These are phyloP conservation scores for Hanseniaspora jakobsenii DNA, from an alignment of 805 yeast species.

Conservation along the genomic window DNA sequence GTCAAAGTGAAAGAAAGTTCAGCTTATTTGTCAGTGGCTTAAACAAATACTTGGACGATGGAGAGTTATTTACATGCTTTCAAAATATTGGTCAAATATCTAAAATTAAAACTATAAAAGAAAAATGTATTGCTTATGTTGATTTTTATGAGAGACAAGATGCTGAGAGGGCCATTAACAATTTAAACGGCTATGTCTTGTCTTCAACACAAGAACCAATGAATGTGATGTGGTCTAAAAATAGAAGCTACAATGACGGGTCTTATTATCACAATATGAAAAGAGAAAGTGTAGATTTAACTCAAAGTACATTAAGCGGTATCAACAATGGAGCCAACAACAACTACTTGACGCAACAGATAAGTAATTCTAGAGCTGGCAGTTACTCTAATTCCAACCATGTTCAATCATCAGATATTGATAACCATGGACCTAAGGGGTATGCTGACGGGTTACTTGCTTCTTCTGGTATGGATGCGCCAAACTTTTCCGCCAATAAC, in stretches of 20 bases:
- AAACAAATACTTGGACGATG: conserved; percentile 51
- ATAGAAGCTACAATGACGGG: neutral
- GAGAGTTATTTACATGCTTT: conserved; percentile 47
- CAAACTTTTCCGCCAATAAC: too few species aligned
- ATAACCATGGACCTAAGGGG: too few species aligned
- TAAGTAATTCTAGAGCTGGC: too few species aligned
- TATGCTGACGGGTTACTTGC: too few species aligned
- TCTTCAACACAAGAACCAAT: conserved; percentile 53
- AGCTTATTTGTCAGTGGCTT: conserved; percentile 68
- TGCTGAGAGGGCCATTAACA: conserved; percentile 65
- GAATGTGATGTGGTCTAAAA: conserved; percentile 64
- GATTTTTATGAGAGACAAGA: conserved; percentile 54
- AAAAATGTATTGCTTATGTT: conserved; percentile 71
- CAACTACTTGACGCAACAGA: too few species aligned
- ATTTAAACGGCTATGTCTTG: conserved; percentile 67
- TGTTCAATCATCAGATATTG: too few species aligned
- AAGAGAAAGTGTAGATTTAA: neutral
- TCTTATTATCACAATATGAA: neutral
- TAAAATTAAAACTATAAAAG: conserved; percentile 63
- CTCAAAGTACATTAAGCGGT: neutral
- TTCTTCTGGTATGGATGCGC: too few species aligned
- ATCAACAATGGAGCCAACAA: too few species aligned
- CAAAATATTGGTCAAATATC: conserved; percentile 61
- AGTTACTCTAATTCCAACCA: too few species aligned
- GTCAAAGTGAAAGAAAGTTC: too few species aligned